These are phyloP conservation scores for Curvularia verruculosa DNA, from an alignment of 2,329 filamentous ascomycete genomes.

Conservation along the genomic window DNA sequence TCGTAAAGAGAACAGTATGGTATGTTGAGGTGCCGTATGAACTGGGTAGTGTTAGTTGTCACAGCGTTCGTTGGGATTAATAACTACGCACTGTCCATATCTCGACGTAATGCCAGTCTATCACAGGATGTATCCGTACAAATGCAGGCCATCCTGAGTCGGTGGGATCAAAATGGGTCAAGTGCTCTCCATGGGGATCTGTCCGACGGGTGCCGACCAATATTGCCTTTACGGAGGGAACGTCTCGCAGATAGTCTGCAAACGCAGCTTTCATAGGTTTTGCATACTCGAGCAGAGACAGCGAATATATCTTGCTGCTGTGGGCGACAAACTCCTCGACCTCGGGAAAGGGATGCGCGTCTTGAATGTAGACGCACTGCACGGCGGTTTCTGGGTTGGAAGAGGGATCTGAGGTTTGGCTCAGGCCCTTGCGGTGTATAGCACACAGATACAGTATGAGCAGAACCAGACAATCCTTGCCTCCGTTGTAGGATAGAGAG, in stretches of 20 bases:
- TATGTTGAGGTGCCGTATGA: conserved; percentile 78
- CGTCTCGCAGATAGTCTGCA: conserved; percentile 72
- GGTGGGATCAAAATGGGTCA: conserved; percentile 85
- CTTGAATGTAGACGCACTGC: conserved; percentile 88
- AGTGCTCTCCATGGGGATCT: conserved; percentile 81
- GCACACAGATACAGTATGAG: conserved; percentile 82
- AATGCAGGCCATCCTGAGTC: conserved; percentile 90
- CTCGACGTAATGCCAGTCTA: conserved; percentile 96
- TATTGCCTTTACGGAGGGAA: conserved; percentile 72
- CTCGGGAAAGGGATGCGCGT: conserved; percentile 80
- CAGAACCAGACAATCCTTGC: conserved; percentile 95
- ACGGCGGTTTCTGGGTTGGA: conserved; percentile 54
- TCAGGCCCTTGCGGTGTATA: conserved; percentile 51
- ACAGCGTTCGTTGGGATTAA: background rate
- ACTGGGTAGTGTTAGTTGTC: conserved; percentile 55
- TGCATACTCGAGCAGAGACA: conserved; percentile 76
- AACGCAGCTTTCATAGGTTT: conserved; percentile 83
- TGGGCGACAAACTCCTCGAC: conserved; percentile 82
- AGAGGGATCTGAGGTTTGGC: conserved; percentile 27
- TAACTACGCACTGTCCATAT: conserved; percentile 80
- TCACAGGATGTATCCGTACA: conserved; percentile 91
- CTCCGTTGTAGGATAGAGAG: conserved; percentile 94
- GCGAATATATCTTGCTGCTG: conserved; percentile 71
- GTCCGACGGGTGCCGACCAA: conserved; percentile 89
- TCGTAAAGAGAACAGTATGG: conserved; percentile 90